Evolutionary conservation across 345 rosid genomes (phyloP).

Genomic region (Angophora floribunda): DNA sequence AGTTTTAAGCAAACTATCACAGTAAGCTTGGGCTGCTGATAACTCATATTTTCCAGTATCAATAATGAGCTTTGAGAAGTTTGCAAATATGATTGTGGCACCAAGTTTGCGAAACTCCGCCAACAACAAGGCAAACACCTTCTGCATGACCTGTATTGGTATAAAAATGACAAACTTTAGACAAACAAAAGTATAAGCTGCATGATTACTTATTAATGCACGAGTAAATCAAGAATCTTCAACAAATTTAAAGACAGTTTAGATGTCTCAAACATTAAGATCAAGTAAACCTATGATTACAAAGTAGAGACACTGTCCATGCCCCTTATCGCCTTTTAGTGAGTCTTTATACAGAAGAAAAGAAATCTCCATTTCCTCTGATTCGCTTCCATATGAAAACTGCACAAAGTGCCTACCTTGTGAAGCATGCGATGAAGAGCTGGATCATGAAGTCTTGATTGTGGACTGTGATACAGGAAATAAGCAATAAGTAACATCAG

Average conservation of each 20-base stretch:
- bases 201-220: not conserved
- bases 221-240: not conserved
- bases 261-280: not conserved
- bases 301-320: not conserved
- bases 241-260: not conserved
- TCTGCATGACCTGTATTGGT: conserved; percentile 72
- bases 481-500: conserved; percentile 3
- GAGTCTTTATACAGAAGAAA: not conserved
- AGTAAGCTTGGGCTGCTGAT: conserved; percentile 74
- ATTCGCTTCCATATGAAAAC: not conserved
- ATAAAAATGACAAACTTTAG: not conserved
- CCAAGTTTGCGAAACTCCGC: conserved; percentile 92
- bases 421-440: conserved; percentile 86
- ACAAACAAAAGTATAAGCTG: not conserved
- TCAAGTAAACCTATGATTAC: not conserved
- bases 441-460: conserved; percentile 94
- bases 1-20: conserved; percentile 78
- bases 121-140: conserved; percentile 89
- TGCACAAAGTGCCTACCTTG: conserved; percentile 41
- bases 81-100: conserved; percentile 82
- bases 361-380: not conserved
- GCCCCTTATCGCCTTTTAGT: not conserved
- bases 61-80: conserved; percentile 76
- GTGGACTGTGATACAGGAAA: conserved; percentile 47
- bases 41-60: conserved; percentile 76